Percentiles rank a stretch among this genome's conserved stretches.
Conservation (phyloP, 345 rosid species). For the Pistacia vera region DNA sequence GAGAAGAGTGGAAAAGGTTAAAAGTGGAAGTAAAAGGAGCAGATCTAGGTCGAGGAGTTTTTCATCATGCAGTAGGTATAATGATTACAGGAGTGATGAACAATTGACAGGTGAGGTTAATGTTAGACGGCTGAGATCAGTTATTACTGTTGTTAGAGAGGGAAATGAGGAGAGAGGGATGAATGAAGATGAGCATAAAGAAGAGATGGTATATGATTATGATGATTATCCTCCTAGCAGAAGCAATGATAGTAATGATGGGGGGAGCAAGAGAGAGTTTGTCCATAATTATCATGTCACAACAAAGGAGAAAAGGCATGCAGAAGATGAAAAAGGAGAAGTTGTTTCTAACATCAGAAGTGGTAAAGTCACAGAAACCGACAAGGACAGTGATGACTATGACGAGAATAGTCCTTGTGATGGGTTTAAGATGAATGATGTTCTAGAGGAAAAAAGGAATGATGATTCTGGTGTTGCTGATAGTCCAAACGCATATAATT, state of each 20-base stretch:
- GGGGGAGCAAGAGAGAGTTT: slow-evolving; percentile 34
- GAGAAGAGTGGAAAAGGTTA: slow-evolving; percentile 29
- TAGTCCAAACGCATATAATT: slow-evolving; percentile 38
- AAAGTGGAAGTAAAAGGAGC: slow-evolving; percentile 22
- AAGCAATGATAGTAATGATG: slow-evolving; percentile 52
- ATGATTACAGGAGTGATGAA: slow-evolving; percentile 38
- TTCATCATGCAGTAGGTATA: slow-evolving; percentile 31
- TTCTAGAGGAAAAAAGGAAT: slow-evolving; percentile 25
- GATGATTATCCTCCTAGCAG: slow-evolving; percentile 60
- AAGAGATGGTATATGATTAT: slow-evolving; percentile 49
- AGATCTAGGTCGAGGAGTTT: slow-evolving; percentile 41
- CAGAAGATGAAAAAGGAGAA: slow-evolving; percentile 37
- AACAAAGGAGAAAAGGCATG: slow-evolving; percentile 21
- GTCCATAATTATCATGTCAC: slow-evolving; percentile 23
- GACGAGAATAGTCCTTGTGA: slow-evolving; percentile 23
- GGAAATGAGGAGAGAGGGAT: slow-evolving; percentile 28
- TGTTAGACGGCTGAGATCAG: slow-evolving; percentile 57
- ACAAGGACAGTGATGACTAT: slow-evolving; percentile 22
- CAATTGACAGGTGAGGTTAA: slow-evolving; percentile 32
- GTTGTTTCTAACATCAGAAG: slow-evolving; percentile 24
- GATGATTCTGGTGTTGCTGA: slow-evolving; percentile 25
- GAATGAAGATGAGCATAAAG: slow-evolving; percentile 39
- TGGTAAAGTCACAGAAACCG: slow-evolving; percentile 16
- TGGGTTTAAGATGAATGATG: slow-evolving; percentile 22
- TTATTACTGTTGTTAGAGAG: slow-evolving; percentile 40